phyloP scores from a whole-genome alignment of 2,329 filamentous ascomycete genomes.

The Aureobasidium musti region DNA sequence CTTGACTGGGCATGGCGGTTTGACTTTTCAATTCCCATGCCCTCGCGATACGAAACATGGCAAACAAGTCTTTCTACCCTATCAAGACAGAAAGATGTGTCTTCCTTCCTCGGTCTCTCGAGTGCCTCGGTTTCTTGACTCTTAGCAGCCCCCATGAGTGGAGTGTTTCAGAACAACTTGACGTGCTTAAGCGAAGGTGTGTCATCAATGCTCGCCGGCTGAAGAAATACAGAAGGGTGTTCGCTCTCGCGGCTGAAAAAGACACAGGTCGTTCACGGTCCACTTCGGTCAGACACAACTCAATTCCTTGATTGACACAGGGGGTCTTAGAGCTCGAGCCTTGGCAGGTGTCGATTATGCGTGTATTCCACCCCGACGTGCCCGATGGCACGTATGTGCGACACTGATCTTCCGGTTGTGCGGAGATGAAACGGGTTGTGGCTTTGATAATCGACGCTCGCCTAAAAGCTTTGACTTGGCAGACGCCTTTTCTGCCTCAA shows the following conservation, averaged over 20 bases:
- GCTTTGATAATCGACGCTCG: slow-evolving; percentile 5
- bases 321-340: background rate
- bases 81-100: too few species aligned
- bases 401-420: background rate
- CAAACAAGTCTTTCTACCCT: background rate
- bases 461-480: slow-evolving; percentile 13
- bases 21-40: too few species aligned
- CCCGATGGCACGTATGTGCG: background rate
- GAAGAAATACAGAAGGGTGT: too few species aligned
- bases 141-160: background rate
- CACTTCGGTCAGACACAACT: background rate
- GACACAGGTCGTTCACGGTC: background rate
- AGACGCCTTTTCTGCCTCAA: background rate
- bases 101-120: background rate
- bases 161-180: background rate
- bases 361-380: background rate
- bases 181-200: slow-evolving; percentile 5
- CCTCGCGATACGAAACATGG: background rate
- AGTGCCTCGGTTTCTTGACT: background rate
- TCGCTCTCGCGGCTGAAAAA: background rate
- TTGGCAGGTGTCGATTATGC: background rate
- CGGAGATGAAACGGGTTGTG: slow-evolving; percentile 9
- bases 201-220: background rate
- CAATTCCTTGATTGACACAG: background rate
- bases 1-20: too few species aligned